Base-by-base conservation (phyloP, 306 rosid species). In the Crotalaria pallida region DNA sequence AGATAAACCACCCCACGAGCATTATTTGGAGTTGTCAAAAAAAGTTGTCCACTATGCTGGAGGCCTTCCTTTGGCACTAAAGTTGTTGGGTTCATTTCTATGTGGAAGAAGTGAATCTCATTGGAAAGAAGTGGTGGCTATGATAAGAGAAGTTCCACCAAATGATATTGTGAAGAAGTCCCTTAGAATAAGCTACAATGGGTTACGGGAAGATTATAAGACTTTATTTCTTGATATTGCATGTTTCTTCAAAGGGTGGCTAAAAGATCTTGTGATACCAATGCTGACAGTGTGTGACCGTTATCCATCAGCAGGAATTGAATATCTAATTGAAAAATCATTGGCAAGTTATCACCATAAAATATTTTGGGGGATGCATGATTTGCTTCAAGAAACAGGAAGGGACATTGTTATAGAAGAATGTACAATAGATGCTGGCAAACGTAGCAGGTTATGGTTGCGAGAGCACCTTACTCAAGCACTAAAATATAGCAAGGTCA, bases 341-440 rank as follows among this genome's bases (percentile, higher is more conserved):
- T 27, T 81, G 1, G 9, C 79, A 22, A 72, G 45, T 2, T 13
- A 10, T 21, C 56, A 13, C 0, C 9, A 26, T 3, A 13, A 3
- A 1, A 0, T 3, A 5, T 18, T 0, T 7, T 71, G 1, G 58
- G 51, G 8, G 2, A 71, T 85, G 77, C 87, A 85, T 71, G 73
- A 80, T 61, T 36, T 82, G 71, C 48, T 85, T 22, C 31, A 41
- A 64, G 33, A 83, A 2, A 64, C 78, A 78, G 88, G 83, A 10
- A 40, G 31, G 9, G 13, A 38, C 3, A 67, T 81, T 40, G 84
- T 79, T 38, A 26, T 23, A 9, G 13, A 58, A 58, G 71, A 82
- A 6, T 56, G 60, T 12, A 7, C 0, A 6, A 26, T 4, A 4
- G 44, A 69, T 16, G 65, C 72, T 9, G 29, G 49, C 13, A 61